Evolutionary conservation across 495 filamentous ascomycete species (phyloP).

Genomic region (Aspergillus cristatus): DNA sequence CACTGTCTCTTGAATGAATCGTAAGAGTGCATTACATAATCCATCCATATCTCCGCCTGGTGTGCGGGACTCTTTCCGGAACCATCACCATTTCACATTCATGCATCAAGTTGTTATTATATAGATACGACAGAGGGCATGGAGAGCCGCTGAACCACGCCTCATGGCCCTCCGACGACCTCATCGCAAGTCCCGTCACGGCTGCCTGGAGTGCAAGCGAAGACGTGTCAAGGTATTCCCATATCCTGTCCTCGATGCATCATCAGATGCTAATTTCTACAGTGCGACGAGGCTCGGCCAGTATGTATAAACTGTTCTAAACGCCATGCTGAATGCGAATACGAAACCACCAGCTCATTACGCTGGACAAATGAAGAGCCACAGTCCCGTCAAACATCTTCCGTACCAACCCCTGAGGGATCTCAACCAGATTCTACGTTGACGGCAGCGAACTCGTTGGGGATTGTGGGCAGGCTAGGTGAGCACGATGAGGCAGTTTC

Average conservation of each 20-base stretch:
- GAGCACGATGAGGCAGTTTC: conserved; percentile 2
- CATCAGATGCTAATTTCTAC: neutral
- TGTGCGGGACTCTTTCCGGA: too few species aligned
- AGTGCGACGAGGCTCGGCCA: conserved; percentile 33
- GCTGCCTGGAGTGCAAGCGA: conserved; percentile 26
- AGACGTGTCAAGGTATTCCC: conserved; percentile 4
- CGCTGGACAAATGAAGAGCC: conserved; percentile 32
- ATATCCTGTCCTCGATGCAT: too few species aligned
- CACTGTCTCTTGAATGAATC: too few species aligned
- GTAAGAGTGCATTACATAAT: too few species aligned
- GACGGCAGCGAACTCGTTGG: conserved; percentile 15
- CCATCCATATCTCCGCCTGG: too few species aligned
- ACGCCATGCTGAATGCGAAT: conserved; percentile 30
- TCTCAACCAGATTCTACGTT: conserved; percentile 12
- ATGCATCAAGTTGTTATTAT: too few species aligned
- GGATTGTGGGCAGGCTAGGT: conserved; percentile 17
- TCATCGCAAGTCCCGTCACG: conserved; percentile 27
- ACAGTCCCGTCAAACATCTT: conserved; percentile 7
- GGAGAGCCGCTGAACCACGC: too few species aligned
- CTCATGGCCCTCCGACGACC: conserved; percentile 26
- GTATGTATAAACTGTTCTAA: conserved; percentile 32
- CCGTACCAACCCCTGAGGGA: conserved; percentile 14
- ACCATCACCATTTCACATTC: too few species aligned
- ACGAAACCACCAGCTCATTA: conserved; percentile 26
- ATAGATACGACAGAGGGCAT: too few species aligned